Percentiles rank a stretch among this genome's conserved stretches.
Conservation (phyloP, 495 filamentous ascomycete genomes). For the Xylaria curta region DNA sequence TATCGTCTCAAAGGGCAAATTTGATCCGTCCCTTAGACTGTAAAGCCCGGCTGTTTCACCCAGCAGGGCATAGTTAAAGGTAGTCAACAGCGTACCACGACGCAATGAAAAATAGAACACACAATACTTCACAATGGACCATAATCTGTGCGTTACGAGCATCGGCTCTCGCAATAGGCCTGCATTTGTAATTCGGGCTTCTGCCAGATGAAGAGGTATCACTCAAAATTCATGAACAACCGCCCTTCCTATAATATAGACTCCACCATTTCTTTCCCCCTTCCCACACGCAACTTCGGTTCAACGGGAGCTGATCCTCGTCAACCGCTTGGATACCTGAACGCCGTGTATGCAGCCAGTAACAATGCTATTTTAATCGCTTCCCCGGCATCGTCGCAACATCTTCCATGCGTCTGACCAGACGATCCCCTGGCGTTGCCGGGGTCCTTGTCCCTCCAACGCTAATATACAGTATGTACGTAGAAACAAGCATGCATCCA, state of each 20-base stretch:
- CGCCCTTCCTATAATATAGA: conserved; percentile 32
- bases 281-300: conserved; percentile 31
- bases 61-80: too few relatives aligned
- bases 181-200: conserved; percentile 5
- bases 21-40: neutral
- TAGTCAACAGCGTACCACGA: neutral
- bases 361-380: conserved; percentile 26
- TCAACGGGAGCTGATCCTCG: conserved; percentile 29
- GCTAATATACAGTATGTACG: conserved; percentile 43
- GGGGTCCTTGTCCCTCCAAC: conserved; percentile 13
- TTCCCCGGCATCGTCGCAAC: conserved; percentile 14
- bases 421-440: conserved; percentile 11
- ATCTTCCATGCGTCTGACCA: conserved; percentile 17
- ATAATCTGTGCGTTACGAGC: neutral
- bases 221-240: conserved; percentile 26
- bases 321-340: conserved; percentile 34
- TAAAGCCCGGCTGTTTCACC: neutral
- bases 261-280: conserved; percentile 28
- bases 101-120: neutral
- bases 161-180: neutral
- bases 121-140: neutral
- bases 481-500: conserved; percentile 31
- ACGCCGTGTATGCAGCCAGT: conserved; percentile 43
- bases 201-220: conserved; percentile 15
- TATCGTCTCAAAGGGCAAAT: neutral